Percentiles rank a stretch among this genome's conserved stretches.
These are phyloP conservation scores for Leersia perrieri DNA, from an alignment of 176 grass and related monocot genomes.

Conservation along the genomic window DNA sequence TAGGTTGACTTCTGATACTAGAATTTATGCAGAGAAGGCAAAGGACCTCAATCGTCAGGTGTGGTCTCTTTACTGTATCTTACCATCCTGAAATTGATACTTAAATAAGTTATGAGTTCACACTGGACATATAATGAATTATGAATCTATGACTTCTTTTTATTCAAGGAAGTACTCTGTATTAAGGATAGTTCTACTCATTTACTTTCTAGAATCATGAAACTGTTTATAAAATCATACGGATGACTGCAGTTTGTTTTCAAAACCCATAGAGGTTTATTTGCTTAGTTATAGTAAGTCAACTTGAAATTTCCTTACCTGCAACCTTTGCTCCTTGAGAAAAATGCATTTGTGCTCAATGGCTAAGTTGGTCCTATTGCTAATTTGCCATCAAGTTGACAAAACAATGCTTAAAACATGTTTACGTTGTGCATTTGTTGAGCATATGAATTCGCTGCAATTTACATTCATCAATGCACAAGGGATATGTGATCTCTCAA, in stretches of 20 bases:
- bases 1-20: slow-evolving; percentile 80
- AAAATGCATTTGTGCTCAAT: background rate
- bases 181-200: background rate
- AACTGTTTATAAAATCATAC: background rate
- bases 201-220: background rate
- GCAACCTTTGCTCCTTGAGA: background rate
- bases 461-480: background rate
- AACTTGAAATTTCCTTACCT: background rate
- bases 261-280: background rate
- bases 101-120: background rate
- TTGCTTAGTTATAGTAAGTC: background rate
- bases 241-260: background rate
- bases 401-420: background rate
- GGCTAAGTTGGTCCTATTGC: background rate
- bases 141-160: background rate
- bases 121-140: background rate
- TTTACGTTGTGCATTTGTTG: background rate
- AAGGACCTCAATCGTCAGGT: slow-evolving; percentile 89
- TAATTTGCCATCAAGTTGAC: background rate
- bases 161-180: background rate
- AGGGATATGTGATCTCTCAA: background rate
- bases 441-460: background rate
- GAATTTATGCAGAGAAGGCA: slow-evolving; percentile 83
- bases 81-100: background rate
- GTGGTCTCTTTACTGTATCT: background rate